Conservation (phyloP, 805 yeast genomes). For the Candida endomychidarum region DNA sequence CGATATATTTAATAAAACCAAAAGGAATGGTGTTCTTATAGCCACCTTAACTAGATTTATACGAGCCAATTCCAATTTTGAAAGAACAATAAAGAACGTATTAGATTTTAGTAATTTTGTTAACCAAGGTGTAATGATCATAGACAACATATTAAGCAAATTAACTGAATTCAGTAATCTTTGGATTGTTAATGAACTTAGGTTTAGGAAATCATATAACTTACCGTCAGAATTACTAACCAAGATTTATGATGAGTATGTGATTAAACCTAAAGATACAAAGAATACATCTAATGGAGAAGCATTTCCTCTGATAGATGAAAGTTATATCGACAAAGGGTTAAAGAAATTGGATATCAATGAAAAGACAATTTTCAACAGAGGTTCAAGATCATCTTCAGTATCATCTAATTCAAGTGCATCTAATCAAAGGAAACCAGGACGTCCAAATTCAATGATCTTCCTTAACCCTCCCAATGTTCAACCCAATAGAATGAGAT, state of each 20-base stretch:
- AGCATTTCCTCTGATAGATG: conserved; percentile 13
- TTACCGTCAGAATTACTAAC: conserved; percentile 14
- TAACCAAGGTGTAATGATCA: conserved; percentile 35
- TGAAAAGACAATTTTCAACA: conserved; percentile 12
- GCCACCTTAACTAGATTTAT: conserved; percentile 49
- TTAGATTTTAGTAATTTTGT: conserved; percentile 43
- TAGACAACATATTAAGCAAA: conserved; percentile 28
- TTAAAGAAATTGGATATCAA: conserved; percentile 19
- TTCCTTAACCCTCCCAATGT: conserved; percentile 17
- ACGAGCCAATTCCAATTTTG: conserved; percentile 37
- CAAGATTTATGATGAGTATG: conserved; percentile 5
- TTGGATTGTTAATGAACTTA: conserved; percentile 46
- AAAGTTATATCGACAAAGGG: conserved; percentile 10
- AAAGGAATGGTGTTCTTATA: conserved; percentile 48
- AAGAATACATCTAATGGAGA: not conserved
- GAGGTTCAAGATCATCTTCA: conserved; percentile 28
- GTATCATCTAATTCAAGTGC: conserved; percentile 22
- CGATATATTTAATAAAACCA: conserved; percentile 42
- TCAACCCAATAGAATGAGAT: conserved; percentile 23
- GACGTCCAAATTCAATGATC: conserved; percentile 28
- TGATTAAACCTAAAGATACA: not conserved
- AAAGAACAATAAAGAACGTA: conserved; percentile 35
- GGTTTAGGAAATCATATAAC: conserved; percentile 38
- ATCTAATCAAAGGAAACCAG: conserved; percentile 18
- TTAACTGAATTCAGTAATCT: conserved; percentile 38